These are phyloP conservation scores for Glycine latifolia DNA, from an alignment of 306 rosid species.

Conservation along the genomic window DNA sequence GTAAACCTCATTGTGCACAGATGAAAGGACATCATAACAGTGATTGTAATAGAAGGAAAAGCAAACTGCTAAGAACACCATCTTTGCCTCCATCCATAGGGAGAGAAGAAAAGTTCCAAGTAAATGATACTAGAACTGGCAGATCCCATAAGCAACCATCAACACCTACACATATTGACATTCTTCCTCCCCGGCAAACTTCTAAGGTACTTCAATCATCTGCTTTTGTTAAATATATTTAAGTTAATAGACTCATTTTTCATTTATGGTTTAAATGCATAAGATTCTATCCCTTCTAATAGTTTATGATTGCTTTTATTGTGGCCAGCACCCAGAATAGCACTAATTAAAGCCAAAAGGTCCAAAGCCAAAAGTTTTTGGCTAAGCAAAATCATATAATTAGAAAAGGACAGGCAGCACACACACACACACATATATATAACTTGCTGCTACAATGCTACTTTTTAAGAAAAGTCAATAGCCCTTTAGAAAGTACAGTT, in stretches of 20 bases:
- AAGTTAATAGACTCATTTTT: background rate
- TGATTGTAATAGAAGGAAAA: constrained; percentile 43
- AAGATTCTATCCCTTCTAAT: constrained; percentile 27
- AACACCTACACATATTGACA: constrained; percentile 45
- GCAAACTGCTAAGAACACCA: constrained; percentile 55
- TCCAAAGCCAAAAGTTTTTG: constrained; percentile 39
- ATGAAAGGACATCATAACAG: constrained; percentile 45
- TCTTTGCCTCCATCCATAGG: constrained; percentile 58
- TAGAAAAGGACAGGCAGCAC: constrained; percentile 38
- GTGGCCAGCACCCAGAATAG: constrained; percentile 29
- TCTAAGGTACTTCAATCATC: constrained; percentile 57
- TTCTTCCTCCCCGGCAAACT: constrained; percentile 54
- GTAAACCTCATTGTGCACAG: constrained; percentile 32
- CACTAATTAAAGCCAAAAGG: constrained; percentile 26
- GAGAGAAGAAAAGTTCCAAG: constrained; percentile 57
- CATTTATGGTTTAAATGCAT: constrained; percentile 23
- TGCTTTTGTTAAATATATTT: constrained; percentile 17
- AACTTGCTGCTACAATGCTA: constrained; percentile 6
- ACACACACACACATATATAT: background rate
- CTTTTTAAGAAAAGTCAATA: constrained; percentile 24
- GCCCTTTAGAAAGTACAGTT: constrained; percentile 6
- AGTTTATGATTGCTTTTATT: constrained; percentile 25
- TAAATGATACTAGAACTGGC: constrained; percentile 41
- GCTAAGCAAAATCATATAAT: constrained; percentile 34
- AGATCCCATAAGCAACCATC: constrained; percentile 57